phyloP scores from a whole-genome alignment of 2,329 filamentous ascomycete genomes.

The Neocucurbitaria cava region DNA sequence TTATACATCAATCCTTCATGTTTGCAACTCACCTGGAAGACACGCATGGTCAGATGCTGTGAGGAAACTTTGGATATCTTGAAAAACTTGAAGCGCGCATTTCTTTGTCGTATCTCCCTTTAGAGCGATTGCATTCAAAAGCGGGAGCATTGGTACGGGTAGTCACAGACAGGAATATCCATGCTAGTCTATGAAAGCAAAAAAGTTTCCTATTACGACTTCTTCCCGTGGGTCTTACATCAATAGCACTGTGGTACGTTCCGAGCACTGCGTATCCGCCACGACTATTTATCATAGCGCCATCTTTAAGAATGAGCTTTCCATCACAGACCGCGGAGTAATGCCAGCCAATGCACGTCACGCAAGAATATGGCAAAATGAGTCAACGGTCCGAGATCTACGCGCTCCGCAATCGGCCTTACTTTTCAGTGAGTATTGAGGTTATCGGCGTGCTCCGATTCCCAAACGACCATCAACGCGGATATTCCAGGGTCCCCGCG shows the following conservation, averaged over 20 bases:
- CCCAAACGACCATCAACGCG: neutral
- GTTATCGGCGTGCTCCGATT: conserved; percentile 23
- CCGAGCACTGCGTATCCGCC: too few species aligned
- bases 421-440: neutral
- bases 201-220: neutral
- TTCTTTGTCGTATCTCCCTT: neutral
- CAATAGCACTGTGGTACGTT: too few species aligned
- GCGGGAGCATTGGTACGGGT: neutral
- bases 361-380: neutral
- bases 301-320: neutral
- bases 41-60: neutral
- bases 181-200: neutral
- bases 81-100: neutral
- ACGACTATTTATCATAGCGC: too few species aligned
- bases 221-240: neutral
- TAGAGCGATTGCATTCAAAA: neutral
- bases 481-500: conserved; percentile 18
- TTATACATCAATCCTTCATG: neutral
- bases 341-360: too few species aligned
- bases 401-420: neutral
- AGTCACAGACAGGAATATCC: neutral
- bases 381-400: neutral
- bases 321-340: too few species aligned
- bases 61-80: neutral
- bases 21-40: neutral